Evolutionary conservation across 352 stramenopile species (phyloP).

Genomic region (Phytopythium kandeliae): DNA sequence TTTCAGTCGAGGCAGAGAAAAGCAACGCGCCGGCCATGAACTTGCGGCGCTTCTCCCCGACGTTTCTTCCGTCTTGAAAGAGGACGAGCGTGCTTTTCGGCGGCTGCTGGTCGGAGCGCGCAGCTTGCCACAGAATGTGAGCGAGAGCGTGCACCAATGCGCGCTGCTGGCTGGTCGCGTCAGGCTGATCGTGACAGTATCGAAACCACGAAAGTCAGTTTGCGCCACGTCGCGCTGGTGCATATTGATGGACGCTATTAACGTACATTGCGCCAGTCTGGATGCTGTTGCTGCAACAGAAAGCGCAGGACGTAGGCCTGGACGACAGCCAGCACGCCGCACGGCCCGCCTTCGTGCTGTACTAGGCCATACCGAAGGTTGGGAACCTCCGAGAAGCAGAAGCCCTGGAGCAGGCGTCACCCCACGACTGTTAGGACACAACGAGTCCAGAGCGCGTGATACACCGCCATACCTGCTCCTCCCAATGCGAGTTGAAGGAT

Average conservation of each 20-base stretch:
- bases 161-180: constrained; percentile 23
- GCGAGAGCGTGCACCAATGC: constrained; percentile 44
- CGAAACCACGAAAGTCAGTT: too few species aligned
- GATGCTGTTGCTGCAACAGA: constrained; percentile 33
- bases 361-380: constrained; percentile 86
- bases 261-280: constrained; percentile 66
- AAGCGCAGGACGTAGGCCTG: constrained; percentile 89
- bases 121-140: constrained; percentile 67
- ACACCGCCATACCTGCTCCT: constrained; percentile 37
- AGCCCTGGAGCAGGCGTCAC: constrained; percentile 32
- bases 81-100: constrained; percentile 32
- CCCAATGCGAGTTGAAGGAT: constrained; percentile 61
- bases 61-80: constrained; percentile 10
- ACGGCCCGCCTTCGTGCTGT: constrained; percentile 92
- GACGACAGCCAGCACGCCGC: constrained; percentile 92
- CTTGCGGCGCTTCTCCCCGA: constrained; percentile 17
- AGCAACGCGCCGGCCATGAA: constrained; percentile 42
- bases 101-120: constrained; percentile 3
- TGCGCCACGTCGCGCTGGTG: too few species aligned
- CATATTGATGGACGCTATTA: too few species aligned
- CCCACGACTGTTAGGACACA: neutral
- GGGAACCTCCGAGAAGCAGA: constrained; percentile 44
- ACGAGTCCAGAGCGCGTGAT: neutral
- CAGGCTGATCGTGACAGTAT: constrained; percentile 20
- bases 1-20: constrained; percentile 23